Evolutionary conservation across 1,139 yeast species (phyloP), one percentile per base, ranked within the genome.

Genomic region (Scheffersomyces insectosa): DNA sequence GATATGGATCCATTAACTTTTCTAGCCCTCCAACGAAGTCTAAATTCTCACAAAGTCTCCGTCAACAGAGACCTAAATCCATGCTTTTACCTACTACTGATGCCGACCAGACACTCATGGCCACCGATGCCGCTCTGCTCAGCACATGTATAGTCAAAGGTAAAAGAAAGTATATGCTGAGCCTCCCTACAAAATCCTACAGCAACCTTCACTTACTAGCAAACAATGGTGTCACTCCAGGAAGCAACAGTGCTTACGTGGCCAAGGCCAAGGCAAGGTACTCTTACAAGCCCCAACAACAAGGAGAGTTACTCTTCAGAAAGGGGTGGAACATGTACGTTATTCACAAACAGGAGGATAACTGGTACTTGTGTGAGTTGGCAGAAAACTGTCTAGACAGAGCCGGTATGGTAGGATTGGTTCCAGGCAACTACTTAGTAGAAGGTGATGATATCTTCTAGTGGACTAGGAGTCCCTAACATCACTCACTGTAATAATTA

Each of bases 291-390:
- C 90, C 95, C 1, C 85, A 82, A 20, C 84, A 86, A 40, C 85
- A 84, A n/a, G 93, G 88, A 39, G 97, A 89, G 55, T 75, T 88
- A 9, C 68, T 75, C 13, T 88, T 89, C 72, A 75, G 78, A 44
- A 86, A 87, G 58, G 86, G 85, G 43, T 95, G 90, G 72, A 62
- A 80, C n/a, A 68, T 89, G 62, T 75, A 82, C 48, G 80, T 89
- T 11, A 65, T 87, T 23, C 82, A 81, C 52, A 84, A 78, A 71
- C 95, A 88, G 61, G 91, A 85, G 42, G 96, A 89, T 57, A 89
- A 90, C 30, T 89, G 97, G 96, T 89, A 86, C 84, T 83, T 85
- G 53, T 86, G 88, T 48, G 96, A 89, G 59, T 80, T 85, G 41
- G 72, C 79, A 7, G 62, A 63, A n/a, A 77, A 78, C 45, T 72